Conservation (phyloP, 2,329 filamentous ascomycete genomes). For the Aphanocladium album region DNA sequence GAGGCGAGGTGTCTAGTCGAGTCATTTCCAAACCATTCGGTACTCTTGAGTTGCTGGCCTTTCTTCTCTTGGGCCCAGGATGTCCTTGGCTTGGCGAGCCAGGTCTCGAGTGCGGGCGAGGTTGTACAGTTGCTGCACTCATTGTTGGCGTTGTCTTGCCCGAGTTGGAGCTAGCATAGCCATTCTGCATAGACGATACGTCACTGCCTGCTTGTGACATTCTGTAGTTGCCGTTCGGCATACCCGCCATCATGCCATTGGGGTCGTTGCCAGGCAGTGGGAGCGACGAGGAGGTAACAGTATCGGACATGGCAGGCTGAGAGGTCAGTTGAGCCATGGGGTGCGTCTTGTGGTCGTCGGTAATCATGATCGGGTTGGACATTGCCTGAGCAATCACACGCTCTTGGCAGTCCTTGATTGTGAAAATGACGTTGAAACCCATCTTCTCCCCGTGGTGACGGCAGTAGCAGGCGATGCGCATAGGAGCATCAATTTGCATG, state of each 20-base stretch:
- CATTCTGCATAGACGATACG: conserved; percentile 46
- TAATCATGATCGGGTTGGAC: conserved; percentile 89
- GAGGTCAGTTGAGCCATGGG: conserved; percentile 25
- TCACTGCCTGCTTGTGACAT: conserved; percentile 60
- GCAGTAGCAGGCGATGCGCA: conserved; percentile 97
- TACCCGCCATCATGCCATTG: conserved; percentile 28
- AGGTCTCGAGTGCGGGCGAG: conserved; percentile 59
- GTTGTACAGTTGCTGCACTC: conserved; percentile 14
- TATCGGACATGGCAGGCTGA: conserved; percentile 26
- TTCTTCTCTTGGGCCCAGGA: conserved; percentile 73
- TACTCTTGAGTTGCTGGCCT: conserved; percentile 68
- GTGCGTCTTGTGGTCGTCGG: conserved; percentile 94
- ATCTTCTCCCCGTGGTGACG: conserved; percentile 90
- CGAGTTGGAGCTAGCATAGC: conserved; percentile 26
- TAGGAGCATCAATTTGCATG: conserved; percentile 77
- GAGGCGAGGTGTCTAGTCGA: conserved; percentile 58
- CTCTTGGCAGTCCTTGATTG: conserved; percentile 75
- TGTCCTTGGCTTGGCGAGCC: conserved; percentile 64
- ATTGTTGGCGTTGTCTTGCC: conserved; percentile 29
- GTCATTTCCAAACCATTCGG: conserved; percentile 78
- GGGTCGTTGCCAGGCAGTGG: conserved; percentile 22
- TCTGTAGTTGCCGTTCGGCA: conserved; percentile 40
- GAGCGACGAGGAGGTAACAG: conserved; percentile 20
- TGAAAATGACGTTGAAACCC: conserved; percentile 91
- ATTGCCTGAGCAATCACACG: conserved; percentile 78